Evolutionary conservation across 139 green algal species (phyloP), one percentile per base, ranked within the genome.

Genomic region (Spirogloea muscicola): DNA sequence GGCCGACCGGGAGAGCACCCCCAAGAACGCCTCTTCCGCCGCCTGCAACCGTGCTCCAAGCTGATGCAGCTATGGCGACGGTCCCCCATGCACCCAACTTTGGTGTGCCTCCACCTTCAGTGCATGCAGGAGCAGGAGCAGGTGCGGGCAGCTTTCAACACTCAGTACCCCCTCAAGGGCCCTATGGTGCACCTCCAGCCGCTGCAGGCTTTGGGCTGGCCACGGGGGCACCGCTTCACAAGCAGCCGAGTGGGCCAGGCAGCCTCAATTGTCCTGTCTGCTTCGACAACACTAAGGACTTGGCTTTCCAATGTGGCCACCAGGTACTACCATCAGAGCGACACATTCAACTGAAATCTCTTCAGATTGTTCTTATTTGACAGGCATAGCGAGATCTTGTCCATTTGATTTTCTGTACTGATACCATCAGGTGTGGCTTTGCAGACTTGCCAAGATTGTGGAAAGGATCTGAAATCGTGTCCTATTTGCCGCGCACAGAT

Each of bases 301-400:
- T 70, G 58, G 68, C 68, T 21, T 76, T 76, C 68, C 68, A 76
- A 43, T 76, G 68, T n/a, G 68, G 68, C 27, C 68, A 76, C 31
- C 68, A 76, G 68, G 68, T 76, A 7, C 5, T 69, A 42, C 7
- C 43, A 6, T 25, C 60, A 25, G 41, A 59, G 7, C 16, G 6
- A 29, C 60, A 52, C 29, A 10, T 9, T 69, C 16, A 52, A 49
- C 6, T 42, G 4, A 10, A 25, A 10, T 4, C 16, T 69, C 7
- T 49, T 37, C 6, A 16, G 29, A 7, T 62, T 7, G 7, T 6
- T 62, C 5, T 62, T 6, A 6, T 7, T 62, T 62, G n/a, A 62
- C 6, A 43, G 7, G 38, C 18, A 33, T 7, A 5, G 40, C 37
- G 52, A 39, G 40, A 7, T 31, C 52, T 62, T 62, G 38, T 62